Conservation (phyloP, 2,329 filamentous ascomycete genomes). For the Macrophomina phaseolina region DNA sequence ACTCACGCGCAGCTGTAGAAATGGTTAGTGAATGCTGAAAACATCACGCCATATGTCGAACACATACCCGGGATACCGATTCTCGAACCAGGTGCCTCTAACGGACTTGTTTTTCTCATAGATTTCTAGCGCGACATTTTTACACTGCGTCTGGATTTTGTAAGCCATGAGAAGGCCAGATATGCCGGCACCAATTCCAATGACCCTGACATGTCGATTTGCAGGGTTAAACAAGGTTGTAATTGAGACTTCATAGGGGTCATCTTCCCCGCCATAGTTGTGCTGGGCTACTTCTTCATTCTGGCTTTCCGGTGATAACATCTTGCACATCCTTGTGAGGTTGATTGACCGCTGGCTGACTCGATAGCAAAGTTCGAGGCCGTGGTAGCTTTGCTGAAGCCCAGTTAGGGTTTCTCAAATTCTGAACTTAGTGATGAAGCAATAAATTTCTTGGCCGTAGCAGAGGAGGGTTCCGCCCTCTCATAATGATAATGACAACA, state of each 20-base stretch:
- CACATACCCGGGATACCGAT: background rate
- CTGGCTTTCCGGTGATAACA: too few species aligned
- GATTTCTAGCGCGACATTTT: background rate
- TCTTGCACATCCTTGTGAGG: too few species aligned
- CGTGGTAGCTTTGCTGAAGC: too few species aligned
- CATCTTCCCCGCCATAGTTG: too few species aligned
- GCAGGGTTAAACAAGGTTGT: background rate
- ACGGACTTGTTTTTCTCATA: background rate
- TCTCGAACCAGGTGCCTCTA: background rate
- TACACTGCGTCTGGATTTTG: background rate
- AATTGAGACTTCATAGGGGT: background rate
- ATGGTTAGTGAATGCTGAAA: background rate
- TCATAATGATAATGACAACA: too few species aligned
- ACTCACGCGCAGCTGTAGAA: background rate
- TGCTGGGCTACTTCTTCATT: too few species aligned
- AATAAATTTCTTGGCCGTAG: too few species aligned
- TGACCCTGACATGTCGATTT: background rate
- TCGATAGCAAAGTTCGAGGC: too few species aligned
- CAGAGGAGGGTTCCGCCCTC: too few species aligned
- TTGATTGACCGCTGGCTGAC: too few species aligned
- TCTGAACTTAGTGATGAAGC: too few species aligned
- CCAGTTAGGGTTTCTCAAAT: too few species aligned
- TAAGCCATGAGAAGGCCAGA: background rate
- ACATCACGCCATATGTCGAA: background rate
- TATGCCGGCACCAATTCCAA: background rate